phyloP scores from a whole-genome alignment of 169 alveolate genomes.

The Plasmodium vivax region DNA sequence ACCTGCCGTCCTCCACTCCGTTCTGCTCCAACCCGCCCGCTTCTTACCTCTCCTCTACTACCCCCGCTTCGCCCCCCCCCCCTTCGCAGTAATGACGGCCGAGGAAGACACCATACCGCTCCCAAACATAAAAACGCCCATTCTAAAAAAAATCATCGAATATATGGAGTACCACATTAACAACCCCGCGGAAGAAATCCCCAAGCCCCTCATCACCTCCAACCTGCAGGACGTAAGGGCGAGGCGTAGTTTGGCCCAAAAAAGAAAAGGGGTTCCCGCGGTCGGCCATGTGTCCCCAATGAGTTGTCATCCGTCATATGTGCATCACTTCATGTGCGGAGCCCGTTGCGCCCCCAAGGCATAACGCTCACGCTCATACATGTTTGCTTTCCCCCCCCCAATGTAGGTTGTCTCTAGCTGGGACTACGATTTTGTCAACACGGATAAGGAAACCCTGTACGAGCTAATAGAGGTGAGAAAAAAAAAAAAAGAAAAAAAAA shows the following conservation, averaged over 20 bases:
- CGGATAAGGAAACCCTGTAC: constrained; percentile 92
- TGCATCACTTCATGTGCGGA: background rate
- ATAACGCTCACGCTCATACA: background rate
- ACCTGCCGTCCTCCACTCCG: background rate
- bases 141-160: constrained; percentile 91
- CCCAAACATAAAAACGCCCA: constrained; percentile 91
- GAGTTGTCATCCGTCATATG: background rate
- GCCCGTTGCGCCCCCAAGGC: background rate
- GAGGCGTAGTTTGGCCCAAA: background rate
- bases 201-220: constrained; percentile 93
- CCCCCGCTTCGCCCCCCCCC: constrained; percentile 29
- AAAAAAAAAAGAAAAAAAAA: background rate
- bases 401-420: constrained; percentile 90
- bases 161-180: constrained; percentile 93
- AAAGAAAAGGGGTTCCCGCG: background rate
- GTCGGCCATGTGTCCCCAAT: background rate
- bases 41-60: background rate
- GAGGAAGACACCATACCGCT: constrained; percentile 94
- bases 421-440: constrained; percentile 94
- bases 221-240: constrained; percentile 85
- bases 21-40: background rate
- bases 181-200: constrained; percentile 94
- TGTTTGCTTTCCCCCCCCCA: background rate
- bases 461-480: constrained; percentile 89
- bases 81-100: constrained; percentile 40